A percentile compares a stretch with the other conserved stretches of the same genome.
Conservation (phyloP, 805 yeast species). For the Suhomyces kilbournensis region DNA sequence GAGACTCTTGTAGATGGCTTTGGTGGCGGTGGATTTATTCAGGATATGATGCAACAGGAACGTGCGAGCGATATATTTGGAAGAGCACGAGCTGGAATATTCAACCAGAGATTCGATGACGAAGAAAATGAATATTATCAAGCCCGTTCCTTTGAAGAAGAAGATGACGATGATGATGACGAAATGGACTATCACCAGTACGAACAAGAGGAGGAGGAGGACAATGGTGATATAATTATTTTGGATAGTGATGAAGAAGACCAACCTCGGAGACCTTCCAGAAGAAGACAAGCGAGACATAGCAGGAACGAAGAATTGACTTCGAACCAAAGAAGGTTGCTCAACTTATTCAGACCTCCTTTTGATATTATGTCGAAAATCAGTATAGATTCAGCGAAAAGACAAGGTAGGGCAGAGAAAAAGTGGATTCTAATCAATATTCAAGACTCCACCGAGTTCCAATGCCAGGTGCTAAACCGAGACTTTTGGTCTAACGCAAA, state of each 20-base stretch:
- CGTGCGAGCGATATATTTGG: slow-evolving; percentile 48
- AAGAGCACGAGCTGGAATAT: slow-evolving; percentile 47
- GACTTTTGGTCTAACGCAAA: slow-evolving; percentile 82
- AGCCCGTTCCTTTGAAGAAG: slow-evolving; percentile 16
- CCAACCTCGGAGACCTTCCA: slow-evolving; percentile 7
- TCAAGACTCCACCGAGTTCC: slow-evolving; percentile 81
- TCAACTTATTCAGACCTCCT: slow-evolving; percentile 87
- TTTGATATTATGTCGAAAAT: slow-evolving; percentile 76
- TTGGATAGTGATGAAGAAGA: slow-evolving; percentile 16
- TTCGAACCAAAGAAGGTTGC: slow-evolving; percentile 65
- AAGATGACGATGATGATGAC: slow-evolving; percentile 25
- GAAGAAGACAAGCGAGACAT: slow-evolving; percentile 26
- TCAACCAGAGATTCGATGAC: slow-evolving; percentile 54
- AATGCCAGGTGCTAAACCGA: slow-evolving; percentile 85
- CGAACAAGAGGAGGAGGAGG: slow-evolving; percentile 36
- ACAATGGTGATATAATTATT: slow-evolving; percentile 20
- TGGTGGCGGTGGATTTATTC: slow-evolving; percentile 7
- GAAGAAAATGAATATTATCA: slow-evolving; percentile 31
- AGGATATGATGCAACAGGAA: slow-evolving; percentile 4
- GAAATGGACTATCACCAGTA: slow-evolving; percentile 14
- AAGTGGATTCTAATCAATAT: slow-evolving; percentile 88
- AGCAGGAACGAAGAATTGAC: slow-evolving; percentile 35
- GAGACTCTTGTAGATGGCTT: slow-evolving; percentile 66
- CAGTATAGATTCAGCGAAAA: slow-evolving; percentile 71
- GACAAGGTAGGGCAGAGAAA: slow-evolving; percentile 55